A percentile compares a stretch with the other conserved stretches of the same genome.
These are phyloP conservation scores for Myxozyma geophila DNA, from an alignment of 805 yeast genomes.

Conservation along the genomic window DNA sequence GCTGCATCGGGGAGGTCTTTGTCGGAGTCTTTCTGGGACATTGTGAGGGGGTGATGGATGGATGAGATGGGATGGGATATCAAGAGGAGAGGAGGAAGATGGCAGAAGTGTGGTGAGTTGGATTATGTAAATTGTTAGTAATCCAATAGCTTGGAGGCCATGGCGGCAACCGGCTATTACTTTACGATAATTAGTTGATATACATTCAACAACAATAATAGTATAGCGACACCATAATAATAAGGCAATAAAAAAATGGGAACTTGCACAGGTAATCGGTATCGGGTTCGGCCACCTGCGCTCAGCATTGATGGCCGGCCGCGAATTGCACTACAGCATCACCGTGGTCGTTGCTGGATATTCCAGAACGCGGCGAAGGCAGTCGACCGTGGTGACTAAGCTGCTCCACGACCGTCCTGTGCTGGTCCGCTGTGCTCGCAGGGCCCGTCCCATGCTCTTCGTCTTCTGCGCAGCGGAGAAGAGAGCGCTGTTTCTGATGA, in stretches of 20 bases:
- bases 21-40: constrained; percentile 24
- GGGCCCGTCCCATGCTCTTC: constrained; percentile 12
- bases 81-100: constrained; percentile 2
- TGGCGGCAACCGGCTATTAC: not conserved
- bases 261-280: constrained; percentile 35
- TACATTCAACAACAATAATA: not conserved
- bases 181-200: not conserved
- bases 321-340: constrained; percentile 36
- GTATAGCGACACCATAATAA: not conserved
- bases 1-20: constrained; percentile 23
- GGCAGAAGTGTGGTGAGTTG: constrained; percentile 1
- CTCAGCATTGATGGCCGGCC: constrained; percentile 17
- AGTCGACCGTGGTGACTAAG: not conserved
- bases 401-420: not conserved
- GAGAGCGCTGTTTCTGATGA: constrained; percentile 25
- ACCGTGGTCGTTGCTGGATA: not conserved
- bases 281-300: constrained; percentile 33
- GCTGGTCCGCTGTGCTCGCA: not conserved
- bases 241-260: constrained; percentile 10
- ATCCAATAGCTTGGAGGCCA: not conserved
- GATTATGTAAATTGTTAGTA: not conserved
- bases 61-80: not conserved
- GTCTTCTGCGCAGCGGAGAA: not conserved
- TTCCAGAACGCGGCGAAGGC: too few relatives aligned
- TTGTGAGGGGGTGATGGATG: constrained; percentile 5